Percentiles rank a stretch among this genome's conserved stretches.
phyloP scores from a whole-genome alignment of 2,329 filamentous ascomycete genomes.

The Paraconiothyrium brasiliense region DNA sequence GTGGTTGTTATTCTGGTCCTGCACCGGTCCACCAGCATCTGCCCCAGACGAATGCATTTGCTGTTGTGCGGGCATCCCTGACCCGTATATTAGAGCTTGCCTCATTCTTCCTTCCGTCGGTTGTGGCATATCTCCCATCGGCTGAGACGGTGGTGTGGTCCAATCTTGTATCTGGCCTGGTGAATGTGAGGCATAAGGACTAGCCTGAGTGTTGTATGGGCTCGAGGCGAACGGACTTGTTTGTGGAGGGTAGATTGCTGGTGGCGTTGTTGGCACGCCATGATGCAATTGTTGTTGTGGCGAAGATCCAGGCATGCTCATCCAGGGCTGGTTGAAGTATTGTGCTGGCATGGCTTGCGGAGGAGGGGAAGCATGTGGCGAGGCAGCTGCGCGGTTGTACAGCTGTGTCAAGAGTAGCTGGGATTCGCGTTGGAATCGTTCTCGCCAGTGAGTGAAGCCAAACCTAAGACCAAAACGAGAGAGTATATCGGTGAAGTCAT shows the following conservation, averaged over 20 bases:
- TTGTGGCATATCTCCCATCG: conserved; percentile 42
- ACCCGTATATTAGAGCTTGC: conserved; percentile 42
- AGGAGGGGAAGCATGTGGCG: conserved; percentile 37
- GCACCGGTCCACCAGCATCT: conserved; percentile 6
- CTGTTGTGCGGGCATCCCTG: conserved; percentile 28
- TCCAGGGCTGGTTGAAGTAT: conserved; percentile 39
- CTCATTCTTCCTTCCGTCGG: conserved; percentile 43
- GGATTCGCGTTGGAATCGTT: conserved; percentile 59
- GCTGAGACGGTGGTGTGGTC: conserved; percentile 39
- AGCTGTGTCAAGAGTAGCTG: conserved; percentile 53
- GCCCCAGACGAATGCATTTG: conserved; percentile 15
- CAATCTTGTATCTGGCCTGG: conserved; percentile 21
- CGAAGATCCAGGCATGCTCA: conserved; percentile 34
- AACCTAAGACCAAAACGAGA: conserved; percentile 58
- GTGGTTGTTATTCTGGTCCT: conserved; percentile 2
- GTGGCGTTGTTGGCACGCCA: conserved; percentile 41
- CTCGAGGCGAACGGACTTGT: conserved; percentile 40
- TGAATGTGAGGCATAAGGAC: conserved; percentile 29
- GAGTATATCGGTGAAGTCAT: conserved; percentile 57
- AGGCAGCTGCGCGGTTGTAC: conserved; percentile 45
- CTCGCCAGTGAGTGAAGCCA: conserved; percentile 61
- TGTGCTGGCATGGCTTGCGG: conserved; percentile 16
- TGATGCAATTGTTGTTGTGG: conserved; percentile 38
- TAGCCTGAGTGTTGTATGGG: conserved; percentile 34
- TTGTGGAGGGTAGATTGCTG: conserved; percentile 38